These are phyloP conservation scores for Amphibolis antarctica DNA, from an alignment of 106 monocot species.

Conservation along the genomic window DNA sequence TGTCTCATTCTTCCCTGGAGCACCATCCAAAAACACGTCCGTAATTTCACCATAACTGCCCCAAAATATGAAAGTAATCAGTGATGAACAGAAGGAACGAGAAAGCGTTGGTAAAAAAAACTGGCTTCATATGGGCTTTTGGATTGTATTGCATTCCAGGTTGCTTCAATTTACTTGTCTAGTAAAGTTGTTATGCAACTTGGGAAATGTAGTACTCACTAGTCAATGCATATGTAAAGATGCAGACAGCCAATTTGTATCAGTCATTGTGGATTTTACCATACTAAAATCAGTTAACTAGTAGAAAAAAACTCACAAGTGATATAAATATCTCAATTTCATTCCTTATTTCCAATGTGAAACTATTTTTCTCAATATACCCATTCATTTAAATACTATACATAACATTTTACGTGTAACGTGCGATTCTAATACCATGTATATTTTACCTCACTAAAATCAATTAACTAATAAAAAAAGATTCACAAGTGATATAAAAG, in stretches of 20 bases:
- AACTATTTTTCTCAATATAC: no score
- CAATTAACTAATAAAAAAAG: neutral
- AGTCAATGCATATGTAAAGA: neutral
- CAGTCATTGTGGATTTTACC: no score
- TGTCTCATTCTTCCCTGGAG: conserved; percentile 54
- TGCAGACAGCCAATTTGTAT: no score
- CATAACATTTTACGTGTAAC: no score
- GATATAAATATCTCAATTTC: neutral
- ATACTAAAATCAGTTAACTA: neutral
- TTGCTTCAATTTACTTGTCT: neutral
- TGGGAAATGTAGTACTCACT: neutral
- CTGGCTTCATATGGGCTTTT: neutral
- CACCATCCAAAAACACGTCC: conserved; percentile 91
- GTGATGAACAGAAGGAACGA: no score
- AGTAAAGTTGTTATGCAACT: neutral
- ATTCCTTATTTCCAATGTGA: neutral
- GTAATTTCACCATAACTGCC: conserved; percentile 77
- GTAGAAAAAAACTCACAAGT: no score
- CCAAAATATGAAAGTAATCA: conserved; percentile 4
- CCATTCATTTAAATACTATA: no score
- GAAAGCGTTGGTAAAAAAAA: neutral
- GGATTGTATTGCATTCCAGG: neutral
- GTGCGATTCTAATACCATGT: no score
- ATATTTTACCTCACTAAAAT: neutral
- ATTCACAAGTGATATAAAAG: neutral